Conservation (phyloP, 805 yeast species). For the Candida suzukii region DNA sequence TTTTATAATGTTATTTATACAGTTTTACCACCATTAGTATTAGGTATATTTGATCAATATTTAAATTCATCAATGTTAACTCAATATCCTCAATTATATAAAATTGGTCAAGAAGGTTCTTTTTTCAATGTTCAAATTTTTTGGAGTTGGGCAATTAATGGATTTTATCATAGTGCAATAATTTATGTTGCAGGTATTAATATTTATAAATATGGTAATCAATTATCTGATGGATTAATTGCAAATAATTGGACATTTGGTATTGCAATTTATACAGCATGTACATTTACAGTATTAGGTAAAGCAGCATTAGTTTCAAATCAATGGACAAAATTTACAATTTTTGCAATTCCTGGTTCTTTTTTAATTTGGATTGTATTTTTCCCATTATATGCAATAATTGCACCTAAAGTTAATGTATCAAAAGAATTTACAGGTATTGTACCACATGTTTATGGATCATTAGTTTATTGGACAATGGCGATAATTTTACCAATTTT, state of each 20-base stretch:
- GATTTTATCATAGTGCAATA: slow-evolving; percentile 87
- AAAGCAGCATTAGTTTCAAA: slow-evolving; percentile 91
- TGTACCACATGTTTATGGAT: slow-evolving; percentile 65
- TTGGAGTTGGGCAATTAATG: slow-evolving; percentile 97
- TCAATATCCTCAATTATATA: slow-evolving; percentile 88
- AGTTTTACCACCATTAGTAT: slow-evolving; percentile 89
- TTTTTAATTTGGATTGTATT: slow-evolving; percentile 74
- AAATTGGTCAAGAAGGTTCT: slow-evolving; percentile 79
- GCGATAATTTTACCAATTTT: slow-evolving; percentile 66
- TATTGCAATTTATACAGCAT: slow-evolving; percentile 78
- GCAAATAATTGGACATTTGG: slow-evolving; percentile 97
- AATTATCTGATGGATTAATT: slow-evolving; percentile 56
- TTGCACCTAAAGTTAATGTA: slow-evolving; percentile 79
- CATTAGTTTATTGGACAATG: slow-evolving; percentile 79
- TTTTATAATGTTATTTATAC: slow-evolving; percentile 93
- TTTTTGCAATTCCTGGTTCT: slow-evolving; percentile 94
- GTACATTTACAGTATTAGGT: slow-evolving; percentile 83
- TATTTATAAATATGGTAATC: slow-evolving; percentile 63
- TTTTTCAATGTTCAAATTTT: slow-evolving; percentile 88
- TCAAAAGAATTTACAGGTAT: slow-evolving; percentile 84
- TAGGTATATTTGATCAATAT: slow-evolving; percentile 96
- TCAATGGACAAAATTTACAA: slow-evolving; percentile 91
- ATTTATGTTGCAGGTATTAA: slow-evolving; percentile 67
- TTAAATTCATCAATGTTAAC: slow-evolving; percentile 84
- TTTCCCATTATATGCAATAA: slow-evolving; percentile 78